Evolutionary conservation across 176 grass and related monocot genomes (phyloP).

Genomic region (Otatea glauca): DNA sequence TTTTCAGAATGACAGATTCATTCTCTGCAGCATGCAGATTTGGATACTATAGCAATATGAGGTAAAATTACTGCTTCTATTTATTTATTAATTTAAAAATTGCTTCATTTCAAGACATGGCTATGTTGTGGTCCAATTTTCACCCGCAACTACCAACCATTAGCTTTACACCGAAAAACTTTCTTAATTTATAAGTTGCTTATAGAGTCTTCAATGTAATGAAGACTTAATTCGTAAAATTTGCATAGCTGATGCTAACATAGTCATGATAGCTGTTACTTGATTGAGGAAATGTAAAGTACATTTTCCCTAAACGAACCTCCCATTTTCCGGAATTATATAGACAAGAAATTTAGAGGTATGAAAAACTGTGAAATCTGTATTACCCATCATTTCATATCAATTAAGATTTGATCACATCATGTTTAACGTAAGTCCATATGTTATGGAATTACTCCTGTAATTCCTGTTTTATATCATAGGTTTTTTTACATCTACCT

Average conservation of each 20-base stretch:
- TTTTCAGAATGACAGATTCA: not conserved
- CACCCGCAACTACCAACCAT: not conserved
- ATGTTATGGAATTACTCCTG: not conserved
- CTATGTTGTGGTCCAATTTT: not conserved
- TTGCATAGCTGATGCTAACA: not conserved
- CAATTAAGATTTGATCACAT: not conserved
- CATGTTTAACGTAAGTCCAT: not conserved
- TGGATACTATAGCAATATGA: not conserved
- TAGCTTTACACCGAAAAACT: not conserved
- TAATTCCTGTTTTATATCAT: not conserved
- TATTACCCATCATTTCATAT: not conserved
- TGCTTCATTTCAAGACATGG: not conserved
- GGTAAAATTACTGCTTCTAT: conserved; percentile 14
- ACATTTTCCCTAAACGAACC: not conserved
- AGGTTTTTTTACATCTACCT: not conserved
- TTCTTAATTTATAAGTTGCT: not conserved
- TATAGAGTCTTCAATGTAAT: not conserved
- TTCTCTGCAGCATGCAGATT: not conserved
- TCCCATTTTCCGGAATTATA: not conserved
- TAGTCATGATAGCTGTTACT: not conserved
- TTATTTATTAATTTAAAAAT: not conserved
- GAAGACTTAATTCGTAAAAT: not conserved
- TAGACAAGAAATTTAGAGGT: not conserved
- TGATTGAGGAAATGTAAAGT: not conserved
- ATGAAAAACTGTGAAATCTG: not conserved